phyloP scores from a whole-genome alignment of 345 rosid species.

The Citrus reticulata region DNA sequence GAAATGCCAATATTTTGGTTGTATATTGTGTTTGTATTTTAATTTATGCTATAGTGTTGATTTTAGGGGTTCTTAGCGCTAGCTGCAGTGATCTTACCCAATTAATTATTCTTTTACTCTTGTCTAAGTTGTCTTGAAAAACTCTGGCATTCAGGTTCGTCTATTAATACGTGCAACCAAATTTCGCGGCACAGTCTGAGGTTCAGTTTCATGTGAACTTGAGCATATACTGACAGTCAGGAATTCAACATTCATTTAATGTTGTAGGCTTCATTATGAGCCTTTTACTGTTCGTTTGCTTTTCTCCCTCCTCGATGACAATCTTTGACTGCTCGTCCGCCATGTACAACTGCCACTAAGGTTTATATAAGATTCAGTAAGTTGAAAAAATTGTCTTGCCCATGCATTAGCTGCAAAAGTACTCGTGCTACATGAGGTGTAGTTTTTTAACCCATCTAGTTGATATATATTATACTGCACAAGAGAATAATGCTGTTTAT shows the following conservation, averaged over 20 bases:
- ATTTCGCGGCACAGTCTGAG: background rate
- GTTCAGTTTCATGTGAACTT: background rate
- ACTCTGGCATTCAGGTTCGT: no score
- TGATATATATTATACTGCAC: background rate
- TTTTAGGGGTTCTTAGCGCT: background rate
- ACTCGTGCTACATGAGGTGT: background rate
- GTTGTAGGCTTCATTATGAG: background rate
- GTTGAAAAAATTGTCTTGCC: background rate
- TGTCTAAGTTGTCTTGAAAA: no score
- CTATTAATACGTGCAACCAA: no score
- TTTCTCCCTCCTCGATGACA: background rate
- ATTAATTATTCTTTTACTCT: no score
- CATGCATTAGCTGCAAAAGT: background rate
- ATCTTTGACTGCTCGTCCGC: background rate
- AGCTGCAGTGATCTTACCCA: background rate
- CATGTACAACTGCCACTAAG: background rate
- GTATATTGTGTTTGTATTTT: background rate
- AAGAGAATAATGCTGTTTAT: background rate
- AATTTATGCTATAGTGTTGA: background rate
- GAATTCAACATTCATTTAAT: background rate
- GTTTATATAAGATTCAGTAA: background rate
- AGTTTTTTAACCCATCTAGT: slow-evolving; percentile 8
- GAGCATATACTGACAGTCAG: background rate
- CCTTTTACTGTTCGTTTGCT: background rate
- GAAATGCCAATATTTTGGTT: background rate